phyloP scores from a whole-genome alignment of 306 rosid species.

The Spatholobus suberectus region DNA sequence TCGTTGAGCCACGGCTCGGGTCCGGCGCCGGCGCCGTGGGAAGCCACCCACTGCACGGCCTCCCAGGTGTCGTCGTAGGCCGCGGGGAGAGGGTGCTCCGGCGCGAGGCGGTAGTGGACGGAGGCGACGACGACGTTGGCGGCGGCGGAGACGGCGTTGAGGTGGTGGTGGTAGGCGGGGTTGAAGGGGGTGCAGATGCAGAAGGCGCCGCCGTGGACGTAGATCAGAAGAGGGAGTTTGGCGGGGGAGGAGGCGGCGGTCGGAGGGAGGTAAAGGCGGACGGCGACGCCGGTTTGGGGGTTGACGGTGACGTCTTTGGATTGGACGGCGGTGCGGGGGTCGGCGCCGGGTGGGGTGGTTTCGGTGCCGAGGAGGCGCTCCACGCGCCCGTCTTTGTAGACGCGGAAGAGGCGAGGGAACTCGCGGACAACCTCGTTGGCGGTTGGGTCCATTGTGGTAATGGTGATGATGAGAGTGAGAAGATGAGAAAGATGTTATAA shows the following conservation, averaged over 20 bases:
- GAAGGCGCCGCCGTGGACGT: conserved; percentile 78
- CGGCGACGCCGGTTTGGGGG: conserved; percentile 47
- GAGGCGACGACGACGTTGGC: conserved; percentile 57
- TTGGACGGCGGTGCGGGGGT: conserved; percentile 47
- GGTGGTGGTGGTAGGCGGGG: conserved; percentile 50
- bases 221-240: conserved; percentile 65
- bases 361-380: conserved; percentile 53
- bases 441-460: conserved; percentile 32
- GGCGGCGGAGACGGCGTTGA: conserved; percentile 42
- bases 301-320: conserved; percentile 67
- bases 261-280: conserved; percentile 64
- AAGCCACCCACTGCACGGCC: conserved; percentile 50
- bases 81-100: conserved; percentile 63
- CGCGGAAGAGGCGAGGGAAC: conserved; percentile 45
- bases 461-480: not conserved
- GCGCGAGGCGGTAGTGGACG: conserved; percentile 63
- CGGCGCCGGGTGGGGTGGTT: conserved; percentile 51
- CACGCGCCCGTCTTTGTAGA: conserved; percentile 69
- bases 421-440: conserved; percentile 41
- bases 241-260: not conserved
- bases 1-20: conserved; percentile 59
- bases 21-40: conserved; percentile 40
- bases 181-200: conserved; percentile 52
- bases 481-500: not conserved
- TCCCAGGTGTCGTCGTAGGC: conserved; percentile 66